phyloP scores from a whole-genome alignment of 2,329 filamentous ascomycete genomes.

The Stagonosporopsis chrysanthemi region DNA sequence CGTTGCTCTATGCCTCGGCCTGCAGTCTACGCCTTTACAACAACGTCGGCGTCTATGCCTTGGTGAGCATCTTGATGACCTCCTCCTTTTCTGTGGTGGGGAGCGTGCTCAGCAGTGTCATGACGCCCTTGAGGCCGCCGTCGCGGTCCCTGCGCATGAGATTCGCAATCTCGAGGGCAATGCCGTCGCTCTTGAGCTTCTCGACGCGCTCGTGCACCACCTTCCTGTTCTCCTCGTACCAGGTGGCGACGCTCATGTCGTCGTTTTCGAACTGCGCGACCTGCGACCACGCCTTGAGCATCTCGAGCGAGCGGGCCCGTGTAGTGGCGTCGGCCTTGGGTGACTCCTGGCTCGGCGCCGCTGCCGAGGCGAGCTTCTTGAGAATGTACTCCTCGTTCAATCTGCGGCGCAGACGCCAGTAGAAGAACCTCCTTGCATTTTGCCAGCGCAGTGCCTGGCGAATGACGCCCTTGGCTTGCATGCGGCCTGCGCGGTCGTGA shows the following conservation, averaged over 20 bases:
- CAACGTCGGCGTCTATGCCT: constrained; percentile 14
- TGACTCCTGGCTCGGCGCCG: constrained; percentile 51
- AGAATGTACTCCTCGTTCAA: constrained; percentile 97
- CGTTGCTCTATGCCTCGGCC: not conserved
- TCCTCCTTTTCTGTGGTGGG: constrained; percentile 88
- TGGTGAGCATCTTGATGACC: constrained; percentile 67
- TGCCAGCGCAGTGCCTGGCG: constrained; percentile 84
- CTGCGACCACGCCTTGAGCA: constrained; percentile 83
- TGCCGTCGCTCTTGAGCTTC: constrained; percentile 76
- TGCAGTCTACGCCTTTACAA: not conserved
- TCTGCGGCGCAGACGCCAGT: constrained; percentile 97
- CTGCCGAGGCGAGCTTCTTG: constrained; percentile 74
- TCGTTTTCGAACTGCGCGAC: constrained; percentile 78
- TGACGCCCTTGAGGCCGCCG: constrained; percentile 81
- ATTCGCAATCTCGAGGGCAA: constrained; percentile 73
- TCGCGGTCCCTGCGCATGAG: constrained; percentile 71
- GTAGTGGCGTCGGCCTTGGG: constrained; percentile 52
- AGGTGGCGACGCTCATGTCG: constrained; percentile 84
- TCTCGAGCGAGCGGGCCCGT: constrained; percentile 73
- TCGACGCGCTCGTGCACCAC: constrained; percentile 84
- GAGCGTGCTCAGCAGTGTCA: constrained; percentile 84
- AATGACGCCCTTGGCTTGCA: constrained; percentile 97
- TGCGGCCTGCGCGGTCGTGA: constrained; percentile 94
- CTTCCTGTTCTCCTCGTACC: constrained; percentile 97
- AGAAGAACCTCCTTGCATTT: constrained; percentile 95